Evolutionary conservation across 2,329 filamentous ascomycete genomes (phyloP).

Genomic region (Bipolaris bicolor): DNA sequence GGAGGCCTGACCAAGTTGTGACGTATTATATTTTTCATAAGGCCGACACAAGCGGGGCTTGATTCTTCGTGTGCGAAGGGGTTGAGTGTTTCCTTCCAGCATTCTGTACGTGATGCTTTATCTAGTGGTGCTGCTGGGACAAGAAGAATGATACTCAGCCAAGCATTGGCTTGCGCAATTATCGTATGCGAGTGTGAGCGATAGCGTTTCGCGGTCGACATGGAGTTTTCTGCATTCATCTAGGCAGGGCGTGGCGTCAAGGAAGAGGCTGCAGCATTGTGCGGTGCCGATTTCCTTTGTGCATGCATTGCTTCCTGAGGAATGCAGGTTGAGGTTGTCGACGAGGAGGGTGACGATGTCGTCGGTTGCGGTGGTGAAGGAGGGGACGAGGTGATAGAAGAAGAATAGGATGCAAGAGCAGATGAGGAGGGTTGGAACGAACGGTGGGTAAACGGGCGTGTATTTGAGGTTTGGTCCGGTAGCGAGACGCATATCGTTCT

Average conservation of each 20-base stretch:
- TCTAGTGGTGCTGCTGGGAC: neutral
- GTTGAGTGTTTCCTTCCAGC: neutral
- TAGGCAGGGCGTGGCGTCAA: slow-evolving; percentile 5
- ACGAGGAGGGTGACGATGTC: neutral
- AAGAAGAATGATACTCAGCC: slow-evolving; percentile 1
- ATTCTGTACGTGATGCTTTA: neutral
- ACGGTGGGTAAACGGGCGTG: slow-evolving; percentile 1
- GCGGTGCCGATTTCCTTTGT: slow-evolving; percentile 6
- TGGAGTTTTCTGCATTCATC: slow-evolving; percentile 10
- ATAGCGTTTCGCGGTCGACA: slow-evolving; percentile 7
- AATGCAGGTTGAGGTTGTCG: neutral
- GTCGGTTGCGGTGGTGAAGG: neutral
- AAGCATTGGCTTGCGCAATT: slow-evolving; percentile 11
- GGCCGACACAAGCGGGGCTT: neutral
- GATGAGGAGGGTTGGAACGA: slow-evolving; percentile 6
- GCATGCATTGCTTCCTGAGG: neutral
- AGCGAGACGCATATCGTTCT: slow-evolving; percentile 1
- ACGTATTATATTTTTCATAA: neutral
- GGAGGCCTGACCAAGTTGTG: neutral
- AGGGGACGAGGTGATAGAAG: slow-evolving; percentile 15
- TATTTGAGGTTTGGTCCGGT: slow-evolving; percentile 1
- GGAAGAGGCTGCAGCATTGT: slow-evolving; percentile 9
- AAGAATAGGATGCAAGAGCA: slow-evolving; percentile 13
- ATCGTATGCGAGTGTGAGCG: slow-evolving; percentile 7
- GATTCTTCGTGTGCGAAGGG: too few species aligned